phyloP scores from a whole-genome alignment of 768 basidiomycete genomes.

The Asterophora parasitica region DNA sequence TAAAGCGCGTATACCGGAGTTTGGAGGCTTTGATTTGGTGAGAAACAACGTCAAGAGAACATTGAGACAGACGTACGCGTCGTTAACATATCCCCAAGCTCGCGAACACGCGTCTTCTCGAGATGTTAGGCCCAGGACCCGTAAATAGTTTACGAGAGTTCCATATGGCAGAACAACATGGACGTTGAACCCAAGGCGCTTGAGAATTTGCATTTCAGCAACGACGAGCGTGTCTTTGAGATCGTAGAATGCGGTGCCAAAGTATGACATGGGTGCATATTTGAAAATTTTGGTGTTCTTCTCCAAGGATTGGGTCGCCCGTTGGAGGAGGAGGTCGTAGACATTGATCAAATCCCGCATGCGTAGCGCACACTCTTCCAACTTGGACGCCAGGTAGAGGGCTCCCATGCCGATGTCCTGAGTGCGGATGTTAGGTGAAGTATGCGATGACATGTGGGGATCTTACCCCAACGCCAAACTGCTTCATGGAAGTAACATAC shows the following conservation, averaged over 20 bases:
- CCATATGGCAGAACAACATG: constrained; percentile 91
- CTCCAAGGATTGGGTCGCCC: constrained; percentile 49
- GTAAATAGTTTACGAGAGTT: constrained; percentile 90
- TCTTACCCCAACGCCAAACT: constrained; percentile 88
- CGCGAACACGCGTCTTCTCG: constrained; percentile 63
- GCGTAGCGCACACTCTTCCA: constrained; percentile 87
- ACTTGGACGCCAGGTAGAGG: constrained; percentile 81
- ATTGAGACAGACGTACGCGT: constrained; percentile 61
- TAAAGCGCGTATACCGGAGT: constrained; percentile 91
- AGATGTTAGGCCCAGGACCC: constrained; percentile 79
- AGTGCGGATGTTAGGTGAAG: constrained; percentile 8
- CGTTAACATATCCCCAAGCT: constrained; percentile 96
- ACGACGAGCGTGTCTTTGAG: constrained; percentile 92
- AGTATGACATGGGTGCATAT: constrained; percentile 87
- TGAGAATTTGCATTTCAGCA: constrained; percentile 96
- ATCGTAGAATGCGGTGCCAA: constrained; percentile 86
- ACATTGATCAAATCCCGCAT: constrained; percentile 95
- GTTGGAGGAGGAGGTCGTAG: constrained; percentile 85
- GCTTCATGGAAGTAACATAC: constrained; percentile 92
- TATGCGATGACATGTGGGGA: not conserved
- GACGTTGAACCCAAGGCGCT: constrained; percentile 93
- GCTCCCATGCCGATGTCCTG: constrained; percentile 91
- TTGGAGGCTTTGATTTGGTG: constrained; percentile 60
- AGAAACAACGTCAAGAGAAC: not conserved
- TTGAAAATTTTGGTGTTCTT: constrained; percentile 41